Percentiles rank a stretch among this genome's conserved stretches.
Conservation (phyloP, 139 green algal species). For the Gonium pectorale region DNA sequence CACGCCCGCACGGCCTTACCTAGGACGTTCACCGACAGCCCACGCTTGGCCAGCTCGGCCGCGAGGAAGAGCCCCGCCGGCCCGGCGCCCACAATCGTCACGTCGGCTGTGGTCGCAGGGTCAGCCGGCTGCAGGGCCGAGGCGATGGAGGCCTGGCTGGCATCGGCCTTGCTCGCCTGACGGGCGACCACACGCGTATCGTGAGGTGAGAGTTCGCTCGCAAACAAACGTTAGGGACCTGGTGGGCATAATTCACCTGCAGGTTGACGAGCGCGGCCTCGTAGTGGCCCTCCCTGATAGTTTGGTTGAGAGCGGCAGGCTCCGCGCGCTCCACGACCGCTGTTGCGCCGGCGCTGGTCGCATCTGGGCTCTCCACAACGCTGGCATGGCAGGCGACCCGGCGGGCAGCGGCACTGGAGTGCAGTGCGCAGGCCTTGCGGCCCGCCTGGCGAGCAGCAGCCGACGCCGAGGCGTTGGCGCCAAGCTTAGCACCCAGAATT, state of each 20-base stretch:
- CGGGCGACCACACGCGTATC: neutral
- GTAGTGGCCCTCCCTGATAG: constrained; percentile 70
- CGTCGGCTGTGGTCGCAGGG: constrained; percentile 60
- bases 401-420: too few species aligned
- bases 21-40: constrained; percentile 82
- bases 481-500: too few species aligned
- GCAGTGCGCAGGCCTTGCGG: too few species aligned
- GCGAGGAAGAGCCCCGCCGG: constrained; percentile 92
- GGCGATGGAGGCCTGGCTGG: constrained; percentile 69
- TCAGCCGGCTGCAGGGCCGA: constrained; percentile 53
- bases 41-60: constrained; percentile 82
- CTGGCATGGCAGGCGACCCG: neutral
- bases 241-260: constrained; percentile 66
- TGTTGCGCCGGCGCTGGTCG: neutral
- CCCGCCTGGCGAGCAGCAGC: too few species aligned
- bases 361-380: neutral
- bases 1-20: too few species aligned
- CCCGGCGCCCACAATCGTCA: constrained; percentile 88
- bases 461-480: too few species aligned
- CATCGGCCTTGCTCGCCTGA: constrained; percentile 80
- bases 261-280: constrained; percentile 72
- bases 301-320: constrained; percentile 58
- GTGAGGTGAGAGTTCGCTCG: neutral
- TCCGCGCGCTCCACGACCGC: neutral
- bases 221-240: too few species aligned